phyloP scores from a whole-genome alignment of 805 yeast species.

The Ogataea paraovalis region DNA sequence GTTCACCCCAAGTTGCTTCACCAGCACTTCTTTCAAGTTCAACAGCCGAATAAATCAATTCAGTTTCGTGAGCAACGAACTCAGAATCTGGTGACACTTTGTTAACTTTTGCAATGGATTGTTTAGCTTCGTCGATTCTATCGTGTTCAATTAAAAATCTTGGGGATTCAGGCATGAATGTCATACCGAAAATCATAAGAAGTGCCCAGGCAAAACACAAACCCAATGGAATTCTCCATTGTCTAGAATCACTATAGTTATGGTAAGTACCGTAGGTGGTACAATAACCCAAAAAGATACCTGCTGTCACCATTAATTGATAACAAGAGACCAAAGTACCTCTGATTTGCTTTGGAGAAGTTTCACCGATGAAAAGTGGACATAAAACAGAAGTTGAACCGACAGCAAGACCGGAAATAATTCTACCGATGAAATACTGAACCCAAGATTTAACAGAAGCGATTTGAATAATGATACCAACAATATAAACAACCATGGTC shows the following conservation, averaged over 20 bases:
- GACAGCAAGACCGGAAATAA: slow-evolving; percentile 51
- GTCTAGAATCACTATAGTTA: slow-evolving; percentile 43
- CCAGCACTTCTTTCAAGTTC: slow-evolving; percentile 61
- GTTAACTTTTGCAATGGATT: slow-evolving; percentile 54
- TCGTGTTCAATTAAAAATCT: slow-evolving; percentile 52
- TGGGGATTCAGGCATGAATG: slow-evolving; percentile 67
- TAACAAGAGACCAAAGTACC: slow-evolving; percentile 67
- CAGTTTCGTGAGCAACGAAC: slow-evolving; percentile 49
- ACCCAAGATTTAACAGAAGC: slow-evolving; percentile 54
- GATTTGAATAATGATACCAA: slow-evolving; percentile 60
- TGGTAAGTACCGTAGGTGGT: slow-evolving; percentile 59
- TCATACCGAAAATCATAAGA: slow-evolving; percentile 45
- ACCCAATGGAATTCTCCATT: slow-evolving; percentile 66
- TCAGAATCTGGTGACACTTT: slow-evolving; percentile 50
- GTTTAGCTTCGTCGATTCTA: slow-evolving; percentile 49
- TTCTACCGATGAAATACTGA: slow-evolving; percentile 62
- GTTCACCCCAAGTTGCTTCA: slow-evolving; percentile 59
- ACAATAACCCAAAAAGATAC: slow-evolving; percentile 68
- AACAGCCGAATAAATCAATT: slow-evolving; percentile 53
- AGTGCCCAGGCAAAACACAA: slow-evolving; percentile 49
- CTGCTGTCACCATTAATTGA: slow-evolving; percentile 67
- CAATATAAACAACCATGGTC: slow-evolving; percentile 51
- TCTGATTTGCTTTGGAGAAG: slow-evolving; percentile 66
- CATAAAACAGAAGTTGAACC: slow-evolving; percentile 51
- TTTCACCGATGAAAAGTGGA: slow-evolving; percentile 61